These are phyloP conservation scores for Trichophyton rubrum DNA, from an alignment of 2,329 filamentous ascomycete species.

Conservation along the genomic window DNA sequence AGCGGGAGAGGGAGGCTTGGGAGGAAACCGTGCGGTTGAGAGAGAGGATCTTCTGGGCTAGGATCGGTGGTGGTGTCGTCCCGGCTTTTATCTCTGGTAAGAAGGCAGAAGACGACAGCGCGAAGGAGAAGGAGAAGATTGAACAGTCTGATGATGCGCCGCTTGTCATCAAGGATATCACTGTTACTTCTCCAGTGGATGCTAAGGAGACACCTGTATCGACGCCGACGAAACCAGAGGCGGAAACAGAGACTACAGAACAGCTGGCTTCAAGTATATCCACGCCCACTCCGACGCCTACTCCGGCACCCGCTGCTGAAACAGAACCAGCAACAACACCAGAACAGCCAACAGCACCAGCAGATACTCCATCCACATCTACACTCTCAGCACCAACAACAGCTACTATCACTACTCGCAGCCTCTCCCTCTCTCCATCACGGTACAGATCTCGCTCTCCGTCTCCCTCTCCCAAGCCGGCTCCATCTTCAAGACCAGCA, in stretches of 20 bases:
- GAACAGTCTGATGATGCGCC: background rate
- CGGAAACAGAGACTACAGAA: background rate
- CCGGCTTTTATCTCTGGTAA: slow-evolving; percentile 40
- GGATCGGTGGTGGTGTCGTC: slow-evolving; percentile 81
- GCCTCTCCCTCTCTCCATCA: background rate
- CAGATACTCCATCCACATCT: background rate
- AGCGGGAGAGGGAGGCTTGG: slow-evolving; percentile 66
- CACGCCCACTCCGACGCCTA: background rate
- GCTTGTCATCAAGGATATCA: background rate
- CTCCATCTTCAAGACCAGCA: background rate
- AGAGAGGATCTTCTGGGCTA: slow-evolving; percentile 95
- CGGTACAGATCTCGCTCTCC: background rate
- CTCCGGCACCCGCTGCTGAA: background rate
- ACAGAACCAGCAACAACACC: background rate
- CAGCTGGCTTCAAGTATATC: background rate
- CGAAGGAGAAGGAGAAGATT: background rate
- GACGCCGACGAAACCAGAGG: background rate
- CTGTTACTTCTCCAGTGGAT: background rate
- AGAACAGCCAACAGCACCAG: background rate
- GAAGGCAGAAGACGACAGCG: background rate
- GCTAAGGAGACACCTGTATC: background rate
- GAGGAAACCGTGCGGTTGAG: slow-evolving; percentile 82
- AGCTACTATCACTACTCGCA: background rate
- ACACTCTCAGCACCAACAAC: background rate
- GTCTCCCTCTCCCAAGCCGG: background rate